Evolutionary conservation across 2,329 filamentous ascomycete species (phyloP), one percentile per base, ranked within the genome.

Genomic region (Chrysoporthe deuterocubensis): DNA sequence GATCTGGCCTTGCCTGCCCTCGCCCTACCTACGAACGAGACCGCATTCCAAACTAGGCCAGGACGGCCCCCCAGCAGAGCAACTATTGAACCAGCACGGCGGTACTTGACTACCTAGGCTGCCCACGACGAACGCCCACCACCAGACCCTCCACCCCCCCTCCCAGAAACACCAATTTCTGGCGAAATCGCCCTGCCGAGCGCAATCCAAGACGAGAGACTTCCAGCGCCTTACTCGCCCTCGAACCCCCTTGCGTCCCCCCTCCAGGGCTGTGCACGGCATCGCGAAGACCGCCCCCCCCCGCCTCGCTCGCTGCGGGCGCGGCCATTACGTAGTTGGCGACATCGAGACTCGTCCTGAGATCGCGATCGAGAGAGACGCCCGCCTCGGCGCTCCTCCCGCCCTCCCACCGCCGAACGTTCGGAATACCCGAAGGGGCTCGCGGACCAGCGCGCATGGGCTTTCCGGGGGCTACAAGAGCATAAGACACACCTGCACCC

Each of bases 1-100:
- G 37, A 60, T 13, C 42, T 42, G n/a, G 37, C 21, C 43, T 13
- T 61, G 40, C 16, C 42, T 61, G 42, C 18, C 54, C 54, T 34
- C 5, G 58, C 58, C 59, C n/a, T 46, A 44, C 26, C 26, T 3
- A 32, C 59, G 21, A 61, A 61, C 59, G 59, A 42, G 44, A 61
- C 21, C 59, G 59, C 59, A 61, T 44, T 46, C 59, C 59, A 61
- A 61, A 11, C 59, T 32, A 61, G 43, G 32, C 50, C 50, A 54
- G 50, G 50, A 54, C 50, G 50, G 16, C 50, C 50, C 50, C 16
- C 13, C 21, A 61, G 21, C n/a, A 52, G 21, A 21, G 43, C n/a
- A 21, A 2, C 43, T 32, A 32, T 48, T 3, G 59, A 14, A 54
- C 50, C 50, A 32, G 21, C 50, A 13, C 59, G 34, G 32, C 14